These are phyloP conservation scores for Anthracocystis panici-leucophaei DNA, from an alignment of 1,284 basidiomycete genomes.

Conservation along the genomic window DNA sequence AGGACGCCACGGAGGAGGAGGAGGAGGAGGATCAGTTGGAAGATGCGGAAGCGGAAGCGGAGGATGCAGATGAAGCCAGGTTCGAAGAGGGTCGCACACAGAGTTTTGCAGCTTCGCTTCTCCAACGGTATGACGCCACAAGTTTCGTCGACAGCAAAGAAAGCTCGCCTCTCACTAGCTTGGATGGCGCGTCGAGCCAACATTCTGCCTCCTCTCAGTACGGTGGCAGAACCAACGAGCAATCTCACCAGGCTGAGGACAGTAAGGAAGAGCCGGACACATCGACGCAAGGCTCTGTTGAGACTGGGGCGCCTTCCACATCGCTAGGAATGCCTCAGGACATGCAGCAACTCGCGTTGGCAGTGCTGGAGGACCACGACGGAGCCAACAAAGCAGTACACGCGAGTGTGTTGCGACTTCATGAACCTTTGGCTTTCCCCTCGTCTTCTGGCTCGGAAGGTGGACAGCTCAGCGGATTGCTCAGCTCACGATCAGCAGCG, in stretches of 20 bases:
- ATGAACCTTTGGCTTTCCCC: constrained; percentile 10
- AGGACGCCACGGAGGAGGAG: background rate
- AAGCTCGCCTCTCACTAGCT: constrained; percentile 29
- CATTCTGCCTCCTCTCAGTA: constrained; percentile 16
- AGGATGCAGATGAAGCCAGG: background rate
- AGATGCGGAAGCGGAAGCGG: background rate
- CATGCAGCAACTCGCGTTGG: constrained; percentile 37
- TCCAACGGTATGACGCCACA: background rate
- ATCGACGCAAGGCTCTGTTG: background rate
- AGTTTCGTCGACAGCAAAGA: constrained; percentile 8
- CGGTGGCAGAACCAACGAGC: background rate
- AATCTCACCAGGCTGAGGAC: constrained; percentile 1
- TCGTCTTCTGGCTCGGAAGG: constrained; percentile 14
- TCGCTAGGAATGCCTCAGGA: constrained; percentile 20
- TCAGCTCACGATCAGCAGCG: constrained; percentile 7
- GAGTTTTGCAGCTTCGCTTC: constrained; percentile 15
- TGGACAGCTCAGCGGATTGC: constrained; percentile 10
- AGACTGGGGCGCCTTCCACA: background rate
- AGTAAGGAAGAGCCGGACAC: constrained; percentile 5
- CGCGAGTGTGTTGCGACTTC: constrained; percentile 1
- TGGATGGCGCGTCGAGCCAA: constrained; percentile 5
- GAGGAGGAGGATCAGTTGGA: background rate
- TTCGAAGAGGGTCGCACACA: constrained; percentile 38
- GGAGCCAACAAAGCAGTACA: constrained; percentile 6
- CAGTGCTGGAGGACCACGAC: constrained; percentile 17